phyloP scores from a whole-genome alignment of 495 filamentous ascomycete genomes.

The Clavariopsis aquatica region DNA sequence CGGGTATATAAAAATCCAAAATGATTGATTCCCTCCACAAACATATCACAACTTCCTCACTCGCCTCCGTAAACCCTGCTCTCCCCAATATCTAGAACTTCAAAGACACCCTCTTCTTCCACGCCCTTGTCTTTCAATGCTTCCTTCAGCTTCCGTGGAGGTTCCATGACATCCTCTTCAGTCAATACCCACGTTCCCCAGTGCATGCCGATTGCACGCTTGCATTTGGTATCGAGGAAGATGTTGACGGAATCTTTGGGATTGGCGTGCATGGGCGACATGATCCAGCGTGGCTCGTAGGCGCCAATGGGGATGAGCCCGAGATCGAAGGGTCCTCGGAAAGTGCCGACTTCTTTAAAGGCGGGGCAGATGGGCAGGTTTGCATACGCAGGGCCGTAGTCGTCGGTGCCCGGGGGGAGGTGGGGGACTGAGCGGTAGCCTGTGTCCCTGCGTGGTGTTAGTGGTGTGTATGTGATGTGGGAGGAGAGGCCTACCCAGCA shows the following conservation, averaged over 20 bases:
- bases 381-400: constrained; percentile 69
- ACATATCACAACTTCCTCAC: background rate
- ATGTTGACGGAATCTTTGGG: constrained; percentile 89
- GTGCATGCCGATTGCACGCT: constrained; percentile 83
- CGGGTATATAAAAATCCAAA: too few relatives aligned
- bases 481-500: constrained; percentile 51
- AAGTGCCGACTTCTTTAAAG: constrained; percentile 81
- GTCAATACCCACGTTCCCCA: constrained; percentile 93
- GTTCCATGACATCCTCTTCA: constrained; percentile 81
- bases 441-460: constrained; percentile 50
- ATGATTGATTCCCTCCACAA: too few relatives aligned
- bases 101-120: constrained; percentile 77
- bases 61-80: constrained; percentile 63
- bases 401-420: constrained; percentile 63
- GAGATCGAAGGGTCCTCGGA: constrained; percentile 85
- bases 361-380: constrained; percentile 80
- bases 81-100: constrained; percentile 84
- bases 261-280: constrained; percentile 75
- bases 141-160: constrained; percentile 70
- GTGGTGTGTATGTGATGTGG: background rate
- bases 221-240: constrained; percentile 83
- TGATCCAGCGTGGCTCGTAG: constrained; percentile 69
- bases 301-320: constrained; percentile 95
- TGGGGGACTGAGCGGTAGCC: constrained; percentile 84
- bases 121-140: constrained; percentile 70